Evolutionary conservation across 129 eudicot species (phyloP), one percentile per base, ranked within the genome.

Genomic region (Flaveria robusta): DNA sequence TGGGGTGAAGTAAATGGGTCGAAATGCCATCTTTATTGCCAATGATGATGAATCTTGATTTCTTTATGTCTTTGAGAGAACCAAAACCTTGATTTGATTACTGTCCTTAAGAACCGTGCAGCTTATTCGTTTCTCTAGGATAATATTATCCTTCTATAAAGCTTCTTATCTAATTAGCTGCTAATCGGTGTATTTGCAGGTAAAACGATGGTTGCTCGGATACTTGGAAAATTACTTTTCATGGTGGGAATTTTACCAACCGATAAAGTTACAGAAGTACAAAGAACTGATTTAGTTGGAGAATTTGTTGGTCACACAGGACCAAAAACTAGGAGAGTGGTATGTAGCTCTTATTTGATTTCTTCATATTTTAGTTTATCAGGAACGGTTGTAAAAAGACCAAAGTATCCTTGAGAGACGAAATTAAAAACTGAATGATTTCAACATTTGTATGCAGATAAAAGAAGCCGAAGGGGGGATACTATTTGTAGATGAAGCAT

Each of bases 381-480:
- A 19, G 1, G 7, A 18, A 26, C 24, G 0, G 10, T 27, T 15
- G 42, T 31, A 27, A 63, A 13, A 60, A 60, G 41, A 14, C 43
- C 45, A 63, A 63, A 63, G 22, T 63, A 63, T 45, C 45, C 20
- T 15, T 29, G 68, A 63, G 68, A 15, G 29, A 63, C 15, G 20
- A 14, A 15, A 1, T n/a, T 6, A 6, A 63, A 29, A 14, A 63
- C 31, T 63, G 19, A 29, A 63, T 15, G 43, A 62, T 63, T 31
- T 63, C 45, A 63, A 63, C 41, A 15, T 45, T 13, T 60, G 66
- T 1, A 29, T 63, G 68, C 68, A 63, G 68, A 29, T 63, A 63
- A 63, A 63, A 29, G 68, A 63, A 63, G 68, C 68, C 13, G 68
- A 63, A 63, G 68, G 68, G 68, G 68, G 68, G 68, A 63, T 63